These are phyloP conservation scores for Trichoderma erinaceum DNA, from an alignment of 495 filamentous ascomycete genomes.

Conservation along the genomic window DNA sequence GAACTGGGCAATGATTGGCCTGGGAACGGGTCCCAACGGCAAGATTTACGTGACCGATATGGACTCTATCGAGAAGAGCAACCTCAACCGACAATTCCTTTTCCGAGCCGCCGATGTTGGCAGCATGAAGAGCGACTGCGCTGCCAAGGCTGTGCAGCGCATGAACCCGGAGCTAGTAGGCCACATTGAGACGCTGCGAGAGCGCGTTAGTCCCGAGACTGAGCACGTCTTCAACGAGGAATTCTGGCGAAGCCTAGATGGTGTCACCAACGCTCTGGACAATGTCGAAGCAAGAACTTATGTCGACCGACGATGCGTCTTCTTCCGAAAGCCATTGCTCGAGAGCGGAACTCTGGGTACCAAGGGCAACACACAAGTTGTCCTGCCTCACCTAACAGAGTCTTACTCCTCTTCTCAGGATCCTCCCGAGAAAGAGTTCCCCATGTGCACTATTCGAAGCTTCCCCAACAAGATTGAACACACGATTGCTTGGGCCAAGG, in stretches of 20 bases:
- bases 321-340: constrained; percentile 94
- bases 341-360: constrained; percentile 97
- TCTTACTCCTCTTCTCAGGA: constrained; percentile 98
- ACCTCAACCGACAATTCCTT: constrained; percentile 95
- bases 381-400: constrained; percentile 85
- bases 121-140: constrained; percentile 94
- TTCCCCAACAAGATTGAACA: constrained; percentile 99
- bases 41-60: constrained; percentile 92
- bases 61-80: constrained; percentile 98
- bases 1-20: constrained; percentile 98
- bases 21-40: constrained; percentile 82
- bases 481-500: constrained; percentile 96
- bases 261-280: constrained; percentile 94
- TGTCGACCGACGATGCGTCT: constrained; percentile 94
- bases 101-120: constrained; percentile 94
- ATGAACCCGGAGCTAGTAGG: constrained; percentile 93
- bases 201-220: constrained; percentile 87
- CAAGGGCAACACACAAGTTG: constrained; percentile 96
- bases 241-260: constrained; percentile 88
- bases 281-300: constrained; percentile 98
- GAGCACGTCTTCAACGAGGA: constrained; percentile 92
- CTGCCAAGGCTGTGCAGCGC: constrained; percentile 73
- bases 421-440: constrained; percentile 96
- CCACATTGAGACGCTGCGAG: constrained; percentile 77
- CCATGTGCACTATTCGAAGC: constrained; percentile 94